Percentiles rank a stretch among this genome's conserved stretches.
Evolutionary conservation across 164 flowering plant species (phyloP).

Genomic region (Macadamia integrifolia): DNA sequence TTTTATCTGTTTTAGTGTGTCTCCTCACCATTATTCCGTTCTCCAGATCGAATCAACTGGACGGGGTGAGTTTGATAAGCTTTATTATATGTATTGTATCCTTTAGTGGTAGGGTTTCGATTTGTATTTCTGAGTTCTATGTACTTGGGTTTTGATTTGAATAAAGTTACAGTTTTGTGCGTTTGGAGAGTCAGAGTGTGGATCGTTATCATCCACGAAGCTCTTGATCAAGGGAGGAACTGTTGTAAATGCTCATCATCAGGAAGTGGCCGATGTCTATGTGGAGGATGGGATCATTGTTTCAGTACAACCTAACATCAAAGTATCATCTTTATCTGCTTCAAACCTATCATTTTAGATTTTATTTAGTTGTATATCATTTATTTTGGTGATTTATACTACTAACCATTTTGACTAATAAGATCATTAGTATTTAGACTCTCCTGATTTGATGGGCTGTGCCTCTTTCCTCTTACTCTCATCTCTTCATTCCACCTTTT

Average conservation of each 20-base stretch:
- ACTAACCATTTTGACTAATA: too few species aligned
- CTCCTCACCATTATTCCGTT: background rate
- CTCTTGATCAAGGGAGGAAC: constrained; percentile 88
- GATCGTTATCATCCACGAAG: constrained; percentile 41
- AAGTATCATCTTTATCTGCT: constrained; percentile 29
- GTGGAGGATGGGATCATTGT: constrained; percentile 81
- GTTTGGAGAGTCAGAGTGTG: constrained; percentile 41
- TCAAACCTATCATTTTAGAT: too few species aligned
- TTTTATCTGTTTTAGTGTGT: constrained; percentile 8
- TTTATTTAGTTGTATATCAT: too few species aligned
- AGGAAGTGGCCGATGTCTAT: constrained; percentile 86
- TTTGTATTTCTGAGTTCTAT: background rate
- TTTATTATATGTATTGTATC: background rate
- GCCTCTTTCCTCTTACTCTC: too few species aligned
- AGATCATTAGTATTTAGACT: too few species aligned
- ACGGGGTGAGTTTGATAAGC: constrained; percentile 8
- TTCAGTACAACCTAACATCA: constrained; percentile 61
- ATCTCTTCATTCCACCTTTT: too few species aligned
- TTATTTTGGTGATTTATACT: too few species aligned
- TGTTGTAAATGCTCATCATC: constrained; percentile 88
- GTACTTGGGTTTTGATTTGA: background rate
- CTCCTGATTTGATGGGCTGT: too few species aligned
- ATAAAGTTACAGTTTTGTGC: constrained; percentile 48
- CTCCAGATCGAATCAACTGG: constrained; percentile 15
- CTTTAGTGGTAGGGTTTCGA: background rate